Percentiles rank a stretch among this genome's conserved stretches.
phyloP scores from a whole-genome alignment of 768 basidiomycete genomes.

The Ramaria rubella region DNA sequence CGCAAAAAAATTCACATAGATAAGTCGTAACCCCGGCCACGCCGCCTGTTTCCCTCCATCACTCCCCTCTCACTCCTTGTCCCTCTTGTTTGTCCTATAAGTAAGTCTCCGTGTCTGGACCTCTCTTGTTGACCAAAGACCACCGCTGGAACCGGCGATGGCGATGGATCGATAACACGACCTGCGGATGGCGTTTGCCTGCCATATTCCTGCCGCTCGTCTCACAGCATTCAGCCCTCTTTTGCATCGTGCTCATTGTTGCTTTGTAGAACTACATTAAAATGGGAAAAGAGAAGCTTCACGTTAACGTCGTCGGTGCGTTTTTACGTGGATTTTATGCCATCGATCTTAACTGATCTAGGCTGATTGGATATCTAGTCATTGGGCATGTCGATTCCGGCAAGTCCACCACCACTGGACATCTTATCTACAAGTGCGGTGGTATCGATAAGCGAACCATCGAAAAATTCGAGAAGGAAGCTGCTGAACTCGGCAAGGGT shows the following conservation, averaged over 20 bases:
- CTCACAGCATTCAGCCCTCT: constrained; percentile 12
- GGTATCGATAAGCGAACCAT: constrained; percentile 99
- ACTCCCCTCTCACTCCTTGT: constrained; percentile 27
- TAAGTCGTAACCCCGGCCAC: constrained; percentile 4
- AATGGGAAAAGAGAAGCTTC: constrained; percentile 95
- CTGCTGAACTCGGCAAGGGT: constrained; percentile 99
- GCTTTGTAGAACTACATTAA: constrained; percentile 44
- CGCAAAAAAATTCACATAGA: constrained; percentile 6
- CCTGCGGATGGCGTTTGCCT: constrained; percentile 2
- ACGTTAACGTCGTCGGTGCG: constrained; percentile 97
- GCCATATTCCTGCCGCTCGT: constrained; percentile 14
- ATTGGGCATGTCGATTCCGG: constrained; percentile 99
- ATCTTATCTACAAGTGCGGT: constrained; percentile 99
- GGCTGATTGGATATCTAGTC: constrained; percentile 51
- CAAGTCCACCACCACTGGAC: constrained; percentile 99
- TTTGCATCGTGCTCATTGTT: constrained; percentile 5
- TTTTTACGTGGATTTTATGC: constrained; percentile 23
- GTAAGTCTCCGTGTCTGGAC: constrained; percentile 31
- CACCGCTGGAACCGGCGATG: background rate
- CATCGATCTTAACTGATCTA: constrained; percentile 17
- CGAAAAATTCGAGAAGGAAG: constrained; percentile 99
- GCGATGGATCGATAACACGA: constrained; percentile 7
- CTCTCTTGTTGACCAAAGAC: background rate
- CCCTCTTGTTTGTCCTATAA: constrained; percentile 24
- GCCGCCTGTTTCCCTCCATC: constrained; percentile 17